phyloP scores from a whole-genome alignment of 768 basidiomycete genomes.

The Vararia minispora region DNA sequence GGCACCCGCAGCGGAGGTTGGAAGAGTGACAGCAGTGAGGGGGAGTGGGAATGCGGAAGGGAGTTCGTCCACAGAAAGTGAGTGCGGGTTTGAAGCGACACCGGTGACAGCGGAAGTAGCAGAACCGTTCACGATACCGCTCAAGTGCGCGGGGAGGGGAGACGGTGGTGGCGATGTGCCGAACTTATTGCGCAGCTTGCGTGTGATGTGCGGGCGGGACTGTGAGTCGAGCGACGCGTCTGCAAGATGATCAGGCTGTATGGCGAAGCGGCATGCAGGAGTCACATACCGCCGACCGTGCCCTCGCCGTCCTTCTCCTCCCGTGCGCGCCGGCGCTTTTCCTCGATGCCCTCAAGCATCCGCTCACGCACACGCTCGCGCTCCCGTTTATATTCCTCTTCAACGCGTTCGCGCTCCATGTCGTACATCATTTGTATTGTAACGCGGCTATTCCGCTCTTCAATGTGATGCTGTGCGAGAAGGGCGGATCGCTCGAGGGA shows the following conservation, averaged over 20 bases:
- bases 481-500: constrained; percentile 70
- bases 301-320: constrained; percentile 89
- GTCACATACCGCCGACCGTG: constrained; percentile 47
- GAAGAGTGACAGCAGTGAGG: constrained; percentile 44
- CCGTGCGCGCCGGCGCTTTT: constrained; percentile 62
- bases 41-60: constrained; percentile 78
- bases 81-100: constrained; percentile 73
- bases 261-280: neutral
- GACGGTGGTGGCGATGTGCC: constrained; percentile 71
- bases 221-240: constrained; percentile 69
- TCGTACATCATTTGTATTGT: constrained; percentile 61
- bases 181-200: constrained; percentile 74
- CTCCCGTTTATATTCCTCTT: constrained; percentile 74
- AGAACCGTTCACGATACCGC: constrained; percentile 27
- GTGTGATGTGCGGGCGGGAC: constrained; percentile 69
- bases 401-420: constrained; percentile 69
- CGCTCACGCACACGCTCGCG: constrained; percentile 67
- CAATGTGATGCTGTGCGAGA: constrained; percentile 51
- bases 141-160: constrained; percentile 34
- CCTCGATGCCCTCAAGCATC: constrained; percentile 76
- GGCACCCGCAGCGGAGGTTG: constrained; percentile 17
- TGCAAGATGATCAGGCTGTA: constrained; percentile 17
- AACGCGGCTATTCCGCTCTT: constrained; percentile 60
- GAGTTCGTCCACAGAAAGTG: constrained; percentile 76
- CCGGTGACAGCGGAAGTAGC: constrained; percentile 29